Percentiles rank a stretch among this genome's conserved stretches.
Conservation (phyloP, 202 grass and related monocot genomes). For the Cymbopogon flexuosus region DNA sequence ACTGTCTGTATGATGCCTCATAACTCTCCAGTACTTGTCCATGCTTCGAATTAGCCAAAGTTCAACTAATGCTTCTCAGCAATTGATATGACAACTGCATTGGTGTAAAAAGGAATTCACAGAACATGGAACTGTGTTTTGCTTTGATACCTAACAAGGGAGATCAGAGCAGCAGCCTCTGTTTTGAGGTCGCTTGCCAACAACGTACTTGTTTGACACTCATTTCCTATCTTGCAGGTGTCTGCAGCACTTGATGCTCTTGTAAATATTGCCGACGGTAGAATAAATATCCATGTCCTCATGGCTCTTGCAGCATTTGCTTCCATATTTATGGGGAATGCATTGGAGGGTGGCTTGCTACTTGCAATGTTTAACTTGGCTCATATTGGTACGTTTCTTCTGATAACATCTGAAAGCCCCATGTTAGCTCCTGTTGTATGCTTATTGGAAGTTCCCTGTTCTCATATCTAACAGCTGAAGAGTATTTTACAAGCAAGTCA, state of each 20-base stretch:
- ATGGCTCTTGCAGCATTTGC: conserved; percentile 99
- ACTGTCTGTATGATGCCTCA: background rate
- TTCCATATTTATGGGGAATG: conserved; percentile 95
- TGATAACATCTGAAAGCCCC: background rate
- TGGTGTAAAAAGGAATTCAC: background rate
- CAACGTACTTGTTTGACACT: conserved; percentile 20
- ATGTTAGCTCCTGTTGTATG: background rate
- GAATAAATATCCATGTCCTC: conserved; percentile 95
- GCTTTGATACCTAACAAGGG: background rate
- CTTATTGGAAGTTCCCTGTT: background rate
- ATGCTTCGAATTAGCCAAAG: background rate
- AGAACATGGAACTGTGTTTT: background rate
- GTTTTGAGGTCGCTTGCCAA: background rate
- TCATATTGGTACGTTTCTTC: conserved; percentile 70
- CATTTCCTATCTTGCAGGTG: conserved; percentile 48
- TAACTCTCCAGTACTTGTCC: background rate
- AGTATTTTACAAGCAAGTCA: conserved; percentile 90
- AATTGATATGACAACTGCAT: background rate
- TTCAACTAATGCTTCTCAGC: background rate
- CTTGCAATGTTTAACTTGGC: conserved; percentile 99
- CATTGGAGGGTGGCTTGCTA: conserved; percentile 90
- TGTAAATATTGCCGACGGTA: conserved; percentile 80
- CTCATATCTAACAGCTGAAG: conserved; percentile 59
- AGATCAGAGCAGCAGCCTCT: background rate
- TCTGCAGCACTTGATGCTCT: conserved; percentile 89